Evolutionary conservation across 495 filamentous ascomycete species (phyloP), one percentile per base, ranked within the genome.

Genomic region (Sporormia fimetaria): DNA sequence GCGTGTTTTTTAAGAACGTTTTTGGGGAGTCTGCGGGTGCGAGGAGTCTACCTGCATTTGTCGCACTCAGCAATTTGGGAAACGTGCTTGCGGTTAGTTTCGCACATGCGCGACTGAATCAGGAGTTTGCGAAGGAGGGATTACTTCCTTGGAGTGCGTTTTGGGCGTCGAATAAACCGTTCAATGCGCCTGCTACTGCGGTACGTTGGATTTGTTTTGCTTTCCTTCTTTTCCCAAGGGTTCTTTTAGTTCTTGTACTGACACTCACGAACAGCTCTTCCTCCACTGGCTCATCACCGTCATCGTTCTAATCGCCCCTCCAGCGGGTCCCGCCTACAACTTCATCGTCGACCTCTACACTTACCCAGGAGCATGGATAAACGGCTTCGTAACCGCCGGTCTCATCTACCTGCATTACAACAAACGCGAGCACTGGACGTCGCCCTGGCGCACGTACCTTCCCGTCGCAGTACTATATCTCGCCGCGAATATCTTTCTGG

Each of bases 361-460:
- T 1, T 71, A 72, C 48, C 69, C 70, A 0, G 64, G 67, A 4
- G 63, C 68, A n/a, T 67, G 67, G 57, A 68, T 71, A 56, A 68
- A 65, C 52, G 55, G 60, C 5, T 62, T 69, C 37, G 70, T 73
- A 20, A 61, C 64, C 1, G 62, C 55, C 2, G 68, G 68, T 5
- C 58, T 72, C 9, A 61, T 72, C n/a, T 71, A 70, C 48, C 57
- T 73, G 6, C 69, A 68, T 15, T 56, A 43, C 37, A 58, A 58
- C 11, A 44, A 49, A 21, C 49, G 48, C 0, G 69, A 71, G 44
- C 49, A 55, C 29, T 70, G 68, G 68, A 52, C 49, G 1, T 63
- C 54, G 16, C 67, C 60, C 0, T 71, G 54, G 45, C 49, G 53
- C n/a, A 58, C 55, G 0, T 59, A 56, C n/a, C 48, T 51, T 10